Evolutionary conservation across 805 yeast genomes (phyloP).

Genomic region (Myxozyma neglecta): DNA sequence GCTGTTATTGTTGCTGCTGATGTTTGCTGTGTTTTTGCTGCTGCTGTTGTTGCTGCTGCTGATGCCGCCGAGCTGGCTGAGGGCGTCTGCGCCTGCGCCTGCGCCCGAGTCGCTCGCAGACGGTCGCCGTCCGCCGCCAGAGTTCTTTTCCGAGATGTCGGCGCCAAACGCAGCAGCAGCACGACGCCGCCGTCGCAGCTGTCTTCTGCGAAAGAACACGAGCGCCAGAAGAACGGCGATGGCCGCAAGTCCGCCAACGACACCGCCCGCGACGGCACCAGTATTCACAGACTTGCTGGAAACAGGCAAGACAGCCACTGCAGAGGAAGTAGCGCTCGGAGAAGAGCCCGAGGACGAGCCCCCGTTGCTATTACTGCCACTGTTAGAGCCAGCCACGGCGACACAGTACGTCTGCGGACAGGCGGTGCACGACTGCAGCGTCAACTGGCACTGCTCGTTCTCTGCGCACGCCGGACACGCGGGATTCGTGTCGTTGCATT

Average conservation of each 20-base stretch:
- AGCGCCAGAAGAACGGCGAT: conserved; percentile 44
- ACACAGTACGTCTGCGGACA: conserved; percentile 61
- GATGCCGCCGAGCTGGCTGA: conserved; percentile 37
- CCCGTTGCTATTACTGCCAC: too few relatives aligned
- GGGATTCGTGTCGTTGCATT: conserved; percentile 12
- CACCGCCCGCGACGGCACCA: conserved; percentile 74
- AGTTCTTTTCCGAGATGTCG: too few relatives aligned
- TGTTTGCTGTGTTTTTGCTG: conserved; percentile 33
- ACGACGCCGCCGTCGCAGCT: too few relatives aligned
- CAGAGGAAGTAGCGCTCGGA: background rate
- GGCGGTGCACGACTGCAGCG: conserved; percentile 55
- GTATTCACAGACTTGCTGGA: conserved; percentile 24
- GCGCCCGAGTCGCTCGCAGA: conserved; percentile 29
- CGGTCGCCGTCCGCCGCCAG: too few relatives aligned
- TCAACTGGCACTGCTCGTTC: conserved; percentile 55
- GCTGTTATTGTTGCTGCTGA: background rate
- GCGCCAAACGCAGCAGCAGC: too few relatives aligned
- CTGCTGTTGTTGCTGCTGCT: too few relatives aligned
- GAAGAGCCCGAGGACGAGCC: conserved; percentile 3
- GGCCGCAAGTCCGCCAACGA: conserved; percentile 60
- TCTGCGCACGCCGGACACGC: conserved; percentile 44
- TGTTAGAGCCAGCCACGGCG: background rate
- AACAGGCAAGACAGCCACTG: background rate
- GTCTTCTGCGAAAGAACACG: conserved; percentile 39
- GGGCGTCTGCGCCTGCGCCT: conserved; percentile 9